Conservation (phyloP, 768 basidiomycete genomes). For the Cystofilobasidium bisporidii region DNA sequence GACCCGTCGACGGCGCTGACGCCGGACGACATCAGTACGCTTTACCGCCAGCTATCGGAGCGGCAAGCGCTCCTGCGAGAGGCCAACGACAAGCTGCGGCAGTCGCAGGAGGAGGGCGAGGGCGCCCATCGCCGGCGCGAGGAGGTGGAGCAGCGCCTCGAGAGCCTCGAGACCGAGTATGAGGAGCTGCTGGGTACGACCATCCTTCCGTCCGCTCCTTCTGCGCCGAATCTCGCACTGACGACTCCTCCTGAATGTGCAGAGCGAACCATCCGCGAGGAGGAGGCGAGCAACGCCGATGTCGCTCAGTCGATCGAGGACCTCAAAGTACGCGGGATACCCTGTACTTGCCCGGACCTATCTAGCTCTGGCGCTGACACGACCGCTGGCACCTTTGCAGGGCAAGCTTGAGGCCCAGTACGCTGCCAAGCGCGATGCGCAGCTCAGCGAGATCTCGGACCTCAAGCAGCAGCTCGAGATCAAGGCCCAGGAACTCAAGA, state of each 20-base stretch:
- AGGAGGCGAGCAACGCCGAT: constrained; percentile 74
- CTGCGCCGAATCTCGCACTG: too few relatives aligned
- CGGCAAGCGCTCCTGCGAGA: constrained; percentile 77
- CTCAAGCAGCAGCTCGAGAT: constrained; percentile 84
- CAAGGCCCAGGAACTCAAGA: constrained; percentile 70
- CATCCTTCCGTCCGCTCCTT: background rate
- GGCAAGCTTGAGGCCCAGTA: constrained; percentile 90
- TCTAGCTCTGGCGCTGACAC: background rate
- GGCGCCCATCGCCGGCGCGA: constrained; percentile 68
- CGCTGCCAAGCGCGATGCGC: constrained; percentile 80
- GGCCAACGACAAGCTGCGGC: constrained; percentile 75
- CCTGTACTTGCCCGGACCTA: background rate
- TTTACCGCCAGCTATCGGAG: constrained; percentile 80
- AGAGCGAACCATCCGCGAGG: constrained; percentile 89
- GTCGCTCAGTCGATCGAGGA: constrained; percentile 75
- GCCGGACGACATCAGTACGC: constrained; percentile 65
- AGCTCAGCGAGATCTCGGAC: constrained; percentile 70
- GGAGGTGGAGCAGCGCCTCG: constrained; percentile 73
- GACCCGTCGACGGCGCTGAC: constrained; percentile 53
- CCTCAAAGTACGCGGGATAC: constrained; percentile 58
- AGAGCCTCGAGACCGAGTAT: constrained; percentile 80
- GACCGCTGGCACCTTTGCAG: constrained; percentile 45
- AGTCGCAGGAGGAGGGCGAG: constrained; percentile 87
- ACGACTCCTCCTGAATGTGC: constrained; percentile 23
- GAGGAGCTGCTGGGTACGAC: constrained; percentile 84